phyloP scores from a whole-genome alignment of 768 basidiomycete genomes.

The Rhodotorula paludigena region DNA sequence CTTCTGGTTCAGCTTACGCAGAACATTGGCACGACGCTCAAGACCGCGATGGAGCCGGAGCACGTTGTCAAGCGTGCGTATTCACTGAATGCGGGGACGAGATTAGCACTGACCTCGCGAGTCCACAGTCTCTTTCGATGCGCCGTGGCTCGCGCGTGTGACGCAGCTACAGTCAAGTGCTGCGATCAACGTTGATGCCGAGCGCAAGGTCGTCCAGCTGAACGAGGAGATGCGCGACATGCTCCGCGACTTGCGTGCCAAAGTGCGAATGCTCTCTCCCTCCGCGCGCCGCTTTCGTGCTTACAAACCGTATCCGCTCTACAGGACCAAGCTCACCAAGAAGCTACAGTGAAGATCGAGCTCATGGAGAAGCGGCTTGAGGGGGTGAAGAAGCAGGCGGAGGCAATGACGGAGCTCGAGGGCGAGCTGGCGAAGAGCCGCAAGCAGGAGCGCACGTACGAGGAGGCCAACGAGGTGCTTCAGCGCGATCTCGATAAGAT shows the following conservation, averaged over 20 bases:
- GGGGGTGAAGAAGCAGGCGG: slow-evolving; percentile 73
- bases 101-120: neutral
- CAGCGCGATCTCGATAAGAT: slow-evolving; percentile 79
- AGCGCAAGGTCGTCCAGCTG: slow-evolving; percentile 74
- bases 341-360: slow-evolving; percentile 84
- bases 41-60: slow-evolving; percentile 66
- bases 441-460: slow-evolving; percentile 83
- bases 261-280: slow-evolving; percentile 43
- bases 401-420: slow-evolving; percentile 75
- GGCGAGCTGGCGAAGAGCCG: slow-evolving; percentile 68
- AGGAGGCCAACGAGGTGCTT: slow-evolving; percentile 88
- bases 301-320: neutral
- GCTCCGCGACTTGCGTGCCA: slow-evolving; percentile 67
- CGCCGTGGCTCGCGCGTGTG: slow-evolving; percentile 81
- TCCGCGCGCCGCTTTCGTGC: neutral
- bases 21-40: slow-evolving; percentile 66
- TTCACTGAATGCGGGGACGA: neutral
- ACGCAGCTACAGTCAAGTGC: slow-evolving; percentile 74
- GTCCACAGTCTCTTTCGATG: slow-evolving; percentile 52
- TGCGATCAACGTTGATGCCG: slow-evolving; percentile 85
- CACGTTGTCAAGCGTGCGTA: slow-evolving; percentile 70
- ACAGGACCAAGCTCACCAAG: slow-evolving; percentile 87
- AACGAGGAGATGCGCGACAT: slow-evolving; percentile 87
- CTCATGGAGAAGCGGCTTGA: slow-evolving; percentile 91
- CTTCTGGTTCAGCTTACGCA: slow-evolving; percentile 65